Conservation (phyloP, 495 filamentous ascomycete genomes). For the Lophium mytilinum region DNA sequence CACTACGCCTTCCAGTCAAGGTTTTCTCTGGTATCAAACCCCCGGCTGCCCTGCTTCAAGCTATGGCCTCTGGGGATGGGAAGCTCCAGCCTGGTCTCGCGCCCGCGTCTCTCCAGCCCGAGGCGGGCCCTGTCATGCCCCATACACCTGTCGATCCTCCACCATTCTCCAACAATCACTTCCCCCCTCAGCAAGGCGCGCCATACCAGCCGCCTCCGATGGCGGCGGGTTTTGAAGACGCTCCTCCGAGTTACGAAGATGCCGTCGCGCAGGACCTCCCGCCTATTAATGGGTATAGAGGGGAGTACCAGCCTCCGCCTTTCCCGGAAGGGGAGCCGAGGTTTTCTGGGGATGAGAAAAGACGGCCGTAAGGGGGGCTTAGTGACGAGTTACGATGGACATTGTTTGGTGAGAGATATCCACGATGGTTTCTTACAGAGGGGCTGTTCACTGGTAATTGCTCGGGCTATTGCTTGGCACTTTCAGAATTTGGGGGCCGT, state of each 20-base stretch:
- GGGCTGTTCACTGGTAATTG: too few relatives aligned
- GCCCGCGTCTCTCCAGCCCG: constrained; percentile 21
- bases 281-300: constrained; percentile 54
- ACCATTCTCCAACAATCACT: background rate
- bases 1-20: constrained; percentile 67
- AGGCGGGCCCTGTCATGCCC: constrained; percentile 21
- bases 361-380: background rate
- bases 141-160: constrained; percentile 15
- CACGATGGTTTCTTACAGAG: too few relatives aligned
- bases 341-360: constrained; percentile 21
- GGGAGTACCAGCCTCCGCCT: constrained; percentile 54
- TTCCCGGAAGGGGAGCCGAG: constrained; percentile 24
- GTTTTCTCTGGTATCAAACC: constrained; percentile 76
- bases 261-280: constrained; percentile 73
- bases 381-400: too few relatives aligned
- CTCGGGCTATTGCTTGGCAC: too few relatives aligned
- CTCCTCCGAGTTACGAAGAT: constrained; percentile 49
- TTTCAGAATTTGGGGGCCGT: too few relatives aligned
- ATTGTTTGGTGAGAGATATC: too few relatives aligned
- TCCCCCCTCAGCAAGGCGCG: constrained; percentile 15
- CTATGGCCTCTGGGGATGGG: background rate
- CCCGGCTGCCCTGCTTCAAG: background rate
- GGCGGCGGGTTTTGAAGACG: constrained; percentile 30
- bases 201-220: constrained; percentile 11
- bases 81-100: background rate